These are phyloP conservation scores for Panaeolus papilionaceus DNA, from an alignment of 768 basidiomycete species.

Conservation along the genomic window DNA sequence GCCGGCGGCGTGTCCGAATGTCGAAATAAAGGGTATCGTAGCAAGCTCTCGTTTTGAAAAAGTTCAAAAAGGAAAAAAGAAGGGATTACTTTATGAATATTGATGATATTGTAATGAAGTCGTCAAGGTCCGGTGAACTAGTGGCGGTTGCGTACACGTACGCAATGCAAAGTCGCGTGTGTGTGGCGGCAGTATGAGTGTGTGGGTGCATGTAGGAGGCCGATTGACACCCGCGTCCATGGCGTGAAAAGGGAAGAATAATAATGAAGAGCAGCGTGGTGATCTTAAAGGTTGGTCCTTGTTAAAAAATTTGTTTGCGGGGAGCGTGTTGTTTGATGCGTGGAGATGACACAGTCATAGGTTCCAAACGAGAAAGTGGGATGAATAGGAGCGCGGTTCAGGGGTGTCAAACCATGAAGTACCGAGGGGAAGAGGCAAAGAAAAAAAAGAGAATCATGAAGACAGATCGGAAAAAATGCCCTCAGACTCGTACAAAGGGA, in stretches of 20 bases:
- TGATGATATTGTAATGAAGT: constrained; percentile 11
- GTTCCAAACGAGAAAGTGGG: constrained; percentile 9
- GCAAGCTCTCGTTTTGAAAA: constrained; percentile 3
- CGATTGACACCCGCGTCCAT: constrained; percentile 13
- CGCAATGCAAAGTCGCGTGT: constrained; percentile 14
- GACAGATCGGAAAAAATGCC: constrained; percentile 45
- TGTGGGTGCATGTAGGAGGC: constrained; percentile 12
- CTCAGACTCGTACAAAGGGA: constrained; percentile 77
- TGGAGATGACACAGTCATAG: constrained; percentile 12
- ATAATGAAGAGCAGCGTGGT: constrained; percentile 12
- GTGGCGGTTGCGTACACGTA: constrained; percentile 14
- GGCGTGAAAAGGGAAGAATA: constrained; percentile 13
- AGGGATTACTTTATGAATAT: constrained; percentile 13
- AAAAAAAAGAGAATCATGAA: constrained; percentile 10
- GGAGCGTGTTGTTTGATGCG: constrained; percentile 13
- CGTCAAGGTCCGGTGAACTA: constrained; percentile 14
- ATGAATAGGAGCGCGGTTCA: constrained; percentile 7
- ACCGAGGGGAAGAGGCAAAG: not conserved
- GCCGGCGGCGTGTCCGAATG: constrained; percentile 24
- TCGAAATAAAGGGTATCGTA: constrained; percentile 23
- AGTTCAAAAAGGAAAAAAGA: constrained; percentile 14
- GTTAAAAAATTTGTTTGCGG: constrained; percentile 1
- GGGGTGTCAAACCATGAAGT: constrained; percentile 11
- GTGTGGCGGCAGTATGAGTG: not conserved
- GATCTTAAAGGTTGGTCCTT: constrained; percentile 9